Base-by-base conservation (phyloP, 208 protist genomes). In the Naegleria gruberi region DNA sequence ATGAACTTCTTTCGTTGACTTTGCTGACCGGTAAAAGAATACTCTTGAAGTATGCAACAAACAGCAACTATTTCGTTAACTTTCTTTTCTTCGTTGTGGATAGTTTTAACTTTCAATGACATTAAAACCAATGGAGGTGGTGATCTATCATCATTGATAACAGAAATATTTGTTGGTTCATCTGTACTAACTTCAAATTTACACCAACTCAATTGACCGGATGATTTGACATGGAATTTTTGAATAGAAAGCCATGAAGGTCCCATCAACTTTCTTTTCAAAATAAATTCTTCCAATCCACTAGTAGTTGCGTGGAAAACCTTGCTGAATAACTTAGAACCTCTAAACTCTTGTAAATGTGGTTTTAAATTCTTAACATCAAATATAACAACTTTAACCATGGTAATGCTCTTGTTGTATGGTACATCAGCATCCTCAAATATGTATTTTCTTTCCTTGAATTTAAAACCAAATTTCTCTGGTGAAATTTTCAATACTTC, bases 241-340 rank as follows among this genome's bases (percentile, higher is more conserved):
- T 90, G 82, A 90, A 81, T 55, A 95, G 91, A 7, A 82, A 99
- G 89, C 93, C 95, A 99, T 90, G 92, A 95, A 34, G 98, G 98
- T 1, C 98, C 98, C 95, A 96, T 98, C 23, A 99, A 91, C 87
- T 95, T 96, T 51, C 94, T 94, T 90, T 98, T 97, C 10, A 99
- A 83, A 0, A 99, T 88, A 89, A 99, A 97, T 8, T 96, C 90
- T 94, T 99, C 97, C n/a, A 98, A 90, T 23, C 97, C 91, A 42
- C 94, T 96, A 5, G 93, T 93, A 40, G 93, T 92, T 0, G 95
- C 92, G 73, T 97, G 97, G 90, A 98, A 96, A n/a, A 97, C 92
- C 74, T 93, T 86, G 19, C 30, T 23, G 4, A 82, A 26, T 55
- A 94, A 8, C 30, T 89, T 5, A 4, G 41, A 43, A 4, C 41